Evolutionary conservation across 495 filamentous ascomycete species (phyloP).

Genomic region (Physcia stellaris): DNA sequence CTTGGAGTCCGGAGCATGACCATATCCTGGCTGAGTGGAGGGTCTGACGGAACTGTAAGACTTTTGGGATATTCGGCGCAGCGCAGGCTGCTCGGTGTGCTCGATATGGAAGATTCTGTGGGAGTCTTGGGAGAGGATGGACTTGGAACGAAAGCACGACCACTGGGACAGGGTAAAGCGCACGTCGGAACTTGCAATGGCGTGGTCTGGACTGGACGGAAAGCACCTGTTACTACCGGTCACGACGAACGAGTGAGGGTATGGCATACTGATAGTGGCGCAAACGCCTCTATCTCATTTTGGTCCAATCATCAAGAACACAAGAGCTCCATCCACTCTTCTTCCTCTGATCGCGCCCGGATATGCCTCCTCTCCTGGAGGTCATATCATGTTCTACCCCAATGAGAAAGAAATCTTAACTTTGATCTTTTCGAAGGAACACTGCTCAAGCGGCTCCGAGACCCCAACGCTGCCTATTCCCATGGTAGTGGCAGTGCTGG

Average conservation of each 20-base stretch:
- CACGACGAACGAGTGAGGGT: constrained; percentile 72
- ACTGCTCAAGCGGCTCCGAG: constrained; percentile 53
- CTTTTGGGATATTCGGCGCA: constrained; percentile 74
- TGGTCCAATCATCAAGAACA: constrained; percentile 62
- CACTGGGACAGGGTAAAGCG: constrained; percentile 41
- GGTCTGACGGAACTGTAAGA: constrained; percentile 62
- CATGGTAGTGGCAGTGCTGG: constrained; percentile 20
- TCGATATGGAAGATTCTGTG: constrained; percentile 72
- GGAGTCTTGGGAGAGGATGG: constrained; percentile 38
- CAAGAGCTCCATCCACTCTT: constrained; percentile 46
- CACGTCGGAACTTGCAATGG: constrained; percentile 72
- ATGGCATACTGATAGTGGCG: constrained; percentile 66
- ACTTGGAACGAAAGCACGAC: constrained; percentile 32
- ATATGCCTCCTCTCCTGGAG: constrained; percentile 31
- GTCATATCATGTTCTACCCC: constrained; percentile 58
- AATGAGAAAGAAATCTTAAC: constrained; percentile 63
- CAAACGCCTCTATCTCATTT: constrained; percentile 76
- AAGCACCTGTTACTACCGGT: constrained; percentile 59
- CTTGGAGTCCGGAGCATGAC: constrained; percentile 67
- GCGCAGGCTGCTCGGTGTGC: constrained; percentile 51
- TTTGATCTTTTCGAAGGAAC: constrained; percentile 62
- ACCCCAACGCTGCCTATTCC: constrained; percentile 39
- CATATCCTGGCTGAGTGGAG: constrained; percentile 68
- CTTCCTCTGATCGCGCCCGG: constrained; percentile 48
- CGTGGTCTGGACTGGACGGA: constrained; percentile 64